Percentiles rank a stretch among this genome's conserved stretches.
These are phyloP conservation scores for Mallotus nudiflorus DNA, from an alignment of 345 rosid species.

Conservation along the genomic window DNA sequence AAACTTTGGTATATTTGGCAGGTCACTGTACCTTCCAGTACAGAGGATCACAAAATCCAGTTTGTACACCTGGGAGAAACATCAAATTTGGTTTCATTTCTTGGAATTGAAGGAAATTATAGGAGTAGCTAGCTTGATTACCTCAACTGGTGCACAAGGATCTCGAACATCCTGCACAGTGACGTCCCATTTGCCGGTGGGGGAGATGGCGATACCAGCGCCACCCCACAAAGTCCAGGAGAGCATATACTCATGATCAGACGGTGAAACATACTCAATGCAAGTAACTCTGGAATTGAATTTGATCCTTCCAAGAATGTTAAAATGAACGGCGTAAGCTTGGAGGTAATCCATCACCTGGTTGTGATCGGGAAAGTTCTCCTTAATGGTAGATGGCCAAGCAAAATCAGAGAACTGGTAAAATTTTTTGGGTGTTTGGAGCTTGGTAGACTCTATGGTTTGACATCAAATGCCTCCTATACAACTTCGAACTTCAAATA, in stretches of 20 bases:
- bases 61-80: conserved; percentile 26
- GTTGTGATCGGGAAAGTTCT: conserved; percentile 35
- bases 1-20: conserved; percentile 34
- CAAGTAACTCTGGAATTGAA: conserved; percentile 31
- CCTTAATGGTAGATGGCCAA: conserved; percentile 35
- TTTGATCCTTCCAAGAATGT: conserved; percentile 30
- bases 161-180: conserved; percentile 16
- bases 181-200: conserved; percentile 38
- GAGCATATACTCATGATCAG: conserved; percentile 14
- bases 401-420: conserved; percentile 47
- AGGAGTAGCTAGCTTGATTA: background rate
- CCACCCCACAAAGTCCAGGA: conserved; percentile 40
- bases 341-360: conserved; percentile 35
- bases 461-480: conserved; percentile 42
- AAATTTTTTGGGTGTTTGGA: conserved; percentile 38
- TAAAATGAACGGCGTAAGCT: conserved; percentile 35
- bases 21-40: conserved; percentile 40
- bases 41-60: conserved; percentile 44
- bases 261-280: conserved; percentile 20
- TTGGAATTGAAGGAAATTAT: background rate
- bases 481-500: conserved; percentile 31
- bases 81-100: too few species aligned
- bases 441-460: conserved; percentile 39
- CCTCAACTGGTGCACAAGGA: conserved; percentile 23
- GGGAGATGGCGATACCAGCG: conserved; percentile 25